Conservation (phyloP, 345 rosid genomes). For the Euphorbia lathyris region DNA sequence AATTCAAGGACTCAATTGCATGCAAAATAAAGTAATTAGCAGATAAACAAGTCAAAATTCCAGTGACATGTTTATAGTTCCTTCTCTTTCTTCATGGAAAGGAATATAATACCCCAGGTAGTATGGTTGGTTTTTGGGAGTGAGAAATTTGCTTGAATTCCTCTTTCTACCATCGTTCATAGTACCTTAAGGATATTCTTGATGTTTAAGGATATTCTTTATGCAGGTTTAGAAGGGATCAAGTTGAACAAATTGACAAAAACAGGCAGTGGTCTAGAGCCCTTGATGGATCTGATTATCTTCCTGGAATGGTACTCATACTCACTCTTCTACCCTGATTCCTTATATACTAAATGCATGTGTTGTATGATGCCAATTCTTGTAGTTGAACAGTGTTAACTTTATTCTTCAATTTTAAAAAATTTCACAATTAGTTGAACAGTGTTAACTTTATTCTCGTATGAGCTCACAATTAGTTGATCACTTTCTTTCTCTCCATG, state of each 20-base stretch:
- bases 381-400: constrained; percentile 7
- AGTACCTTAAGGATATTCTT: not conserved
- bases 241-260: constrained; percentile 80
- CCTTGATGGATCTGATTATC: constrained; percentile 98
- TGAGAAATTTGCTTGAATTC: not conserved
- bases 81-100: constrained; percentile 52
- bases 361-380: not conserved
- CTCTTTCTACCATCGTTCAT: not conserved
- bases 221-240: constrained; percentile 74
- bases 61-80: not conserved
- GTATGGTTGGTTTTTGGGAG: not conserved
- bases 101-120: constrained; percentile 98
- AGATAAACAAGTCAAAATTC: not conserved
- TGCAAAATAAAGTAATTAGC: not conserved
- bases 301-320: constrained; percentile 87
- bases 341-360: not conserved
- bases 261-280: constrained; percentile 96
- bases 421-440: too few species aligned
- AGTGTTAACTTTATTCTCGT: too few species aligned
- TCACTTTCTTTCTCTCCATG: too few species aligned
- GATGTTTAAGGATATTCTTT: not conserved
- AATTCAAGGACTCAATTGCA: not conserved
- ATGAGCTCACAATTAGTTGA: too few species aligned
- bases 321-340: not conserved
- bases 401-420: not conserved